Evolutionary conservation across 2,329 filamentous ascomycete genomes (phyloP).

Genomic region (Colletotrichum acutatum): DNA sequence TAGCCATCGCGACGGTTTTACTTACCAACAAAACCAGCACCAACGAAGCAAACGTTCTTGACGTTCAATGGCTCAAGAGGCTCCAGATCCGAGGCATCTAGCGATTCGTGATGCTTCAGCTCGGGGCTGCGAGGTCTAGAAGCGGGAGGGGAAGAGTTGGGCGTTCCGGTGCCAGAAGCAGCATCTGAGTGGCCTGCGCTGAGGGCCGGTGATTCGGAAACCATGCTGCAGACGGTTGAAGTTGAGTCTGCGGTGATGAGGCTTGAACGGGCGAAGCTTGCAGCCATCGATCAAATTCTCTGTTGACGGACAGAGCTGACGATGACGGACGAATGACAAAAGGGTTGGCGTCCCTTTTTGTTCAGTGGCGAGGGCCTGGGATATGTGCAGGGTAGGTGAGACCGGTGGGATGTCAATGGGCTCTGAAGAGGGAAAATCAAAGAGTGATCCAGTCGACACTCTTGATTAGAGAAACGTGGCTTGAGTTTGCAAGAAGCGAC

Average conservation of each 20-base stretch:
- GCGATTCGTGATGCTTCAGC: constrained; percentile 8
- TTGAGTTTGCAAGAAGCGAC: constrained; percentile 22
- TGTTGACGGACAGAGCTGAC: constrained; percentile 15
- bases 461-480: background rate
- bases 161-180: constrained; percentile 33
- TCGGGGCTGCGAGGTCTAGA: constrained; percentile 36
- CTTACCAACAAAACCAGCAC: constrained; percentile 81
- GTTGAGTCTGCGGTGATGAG: constrained; percentile 27
- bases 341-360: constrained; percentile 5
- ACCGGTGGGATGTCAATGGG: background rate
- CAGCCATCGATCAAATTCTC: constrained; percentile 31
- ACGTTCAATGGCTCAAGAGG: constrained; percentile 36
- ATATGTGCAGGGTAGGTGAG: background rate
- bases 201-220: constrained; percentile 23
- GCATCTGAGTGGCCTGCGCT: constrained; percentile 34
- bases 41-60: constrained; percentile 76
- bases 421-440: background rate
- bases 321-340: background rate
- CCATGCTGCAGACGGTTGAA: constrained; percentile 33
- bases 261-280: constrained; percentile 11
- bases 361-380: background rate
- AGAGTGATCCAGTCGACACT: background rate
- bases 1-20: constrained; percentile 34
- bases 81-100: constrained; percentile 20
- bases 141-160: constrained; percentile 35